Percentiles rank a stretch among this genome's conserved stretches.
phyloP scores from a whole-genome alignment of 2,329 filamentous ascomycete species.

The Chalara sp. region DNA sequence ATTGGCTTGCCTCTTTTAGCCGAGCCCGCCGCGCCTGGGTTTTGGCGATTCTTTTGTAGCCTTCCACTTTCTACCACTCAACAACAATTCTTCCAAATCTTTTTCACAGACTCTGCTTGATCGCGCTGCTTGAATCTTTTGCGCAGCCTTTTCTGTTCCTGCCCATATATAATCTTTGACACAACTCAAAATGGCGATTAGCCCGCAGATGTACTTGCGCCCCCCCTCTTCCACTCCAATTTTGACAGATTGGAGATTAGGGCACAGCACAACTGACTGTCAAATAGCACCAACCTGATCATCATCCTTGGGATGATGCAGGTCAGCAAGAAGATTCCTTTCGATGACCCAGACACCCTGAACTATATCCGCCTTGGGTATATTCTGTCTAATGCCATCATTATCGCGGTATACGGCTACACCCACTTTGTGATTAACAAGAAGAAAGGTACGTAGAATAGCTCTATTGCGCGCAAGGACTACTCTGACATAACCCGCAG shows the following conservation, averaged over 20 bases:
- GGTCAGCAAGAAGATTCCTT: conserved; percentile 90
- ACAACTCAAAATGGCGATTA: conserved; percentile 51
- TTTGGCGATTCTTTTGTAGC: no score
- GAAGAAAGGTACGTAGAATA: conserved; percentile 75
- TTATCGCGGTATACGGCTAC: conserved; percentile 78
- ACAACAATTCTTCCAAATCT: no score
- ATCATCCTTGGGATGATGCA: conserved; percentile 99
- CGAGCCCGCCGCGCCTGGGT: no score
- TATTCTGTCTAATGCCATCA: conserved; percentile 67
- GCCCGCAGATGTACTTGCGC: conserved; percentile 54
- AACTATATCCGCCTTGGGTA: conserved; percentile 59
- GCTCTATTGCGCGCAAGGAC: background rate
- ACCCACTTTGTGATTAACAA: conserved; percentile 80
- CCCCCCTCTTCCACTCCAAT: conserved; percentile 7
- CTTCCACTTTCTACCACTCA: no score
- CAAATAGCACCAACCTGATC: conserved; percentile 74
- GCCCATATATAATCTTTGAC: background rate
- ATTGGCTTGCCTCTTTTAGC: no score
- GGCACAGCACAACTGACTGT: background rate
- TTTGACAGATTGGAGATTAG: conserved; percentile 11
- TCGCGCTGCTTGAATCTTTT: no score
- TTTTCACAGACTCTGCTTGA: no score
- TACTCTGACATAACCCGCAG: conserved; percentile 39
- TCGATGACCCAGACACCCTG: conserved; percentile 75
- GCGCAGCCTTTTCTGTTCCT: background rate